These are phyloP conservation scores for Botrytis tulipae DNA, from an alignment of 2,329 filamentous ascomycete species.

Conservation along the genomic window DNA sequence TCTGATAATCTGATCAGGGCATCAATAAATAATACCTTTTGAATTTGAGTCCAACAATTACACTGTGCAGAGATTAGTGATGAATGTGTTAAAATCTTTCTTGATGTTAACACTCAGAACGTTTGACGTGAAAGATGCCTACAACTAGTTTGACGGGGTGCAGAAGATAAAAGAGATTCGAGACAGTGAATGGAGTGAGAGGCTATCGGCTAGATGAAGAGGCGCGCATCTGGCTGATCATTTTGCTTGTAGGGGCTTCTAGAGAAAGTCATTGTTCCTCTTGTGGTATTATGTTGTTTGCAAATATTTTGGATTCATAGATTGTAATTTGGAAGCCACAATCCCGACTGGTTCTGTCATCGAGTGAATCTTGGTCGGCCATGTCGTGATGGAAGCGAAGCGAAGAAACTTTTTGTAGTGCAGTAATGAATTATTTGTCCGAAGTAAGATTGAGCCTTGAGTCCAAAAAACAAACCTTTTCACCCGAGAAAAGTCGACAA, in stretches of 20 bases:
- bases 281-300: rapidly evolving
- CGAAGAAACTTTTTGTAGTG: rapidly evolving
- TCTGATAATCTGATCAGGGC: not conserved
- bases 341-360: not conserved
- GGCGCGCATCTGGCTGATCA: not conserved
- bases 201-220: slow-evolving; percentile 25
- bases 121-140: not conserved
- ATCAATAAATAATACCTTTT: not conserved
- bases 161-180: not conserved
- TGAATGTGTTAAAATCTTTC: not conserved
- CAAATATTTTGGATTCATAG: not conserved
- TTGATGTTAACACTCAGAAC: not conserved
- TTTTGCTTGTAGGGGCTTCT: not conserved
- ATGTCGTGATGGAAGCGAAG: not conserved
- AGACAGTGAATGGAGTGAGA: slow-evolving; percentile 5
- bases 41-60: not conserved
- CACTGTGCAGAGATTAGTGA: not conserved
- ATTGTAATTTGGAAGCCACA: not conserved
- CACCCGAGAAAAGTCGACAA: not conserved
- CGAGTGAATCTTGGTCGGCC: not conserved
- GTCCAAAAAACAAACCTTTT: not conserved
- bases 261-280: not conserved
- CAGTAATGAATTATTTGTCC: not conserved
- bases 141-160: not conserved
- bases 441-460: rapidly evolving